phyloP scores from a whole-genome alignment of 306 rosid species.

The Cicer cuneatum region DNA sequence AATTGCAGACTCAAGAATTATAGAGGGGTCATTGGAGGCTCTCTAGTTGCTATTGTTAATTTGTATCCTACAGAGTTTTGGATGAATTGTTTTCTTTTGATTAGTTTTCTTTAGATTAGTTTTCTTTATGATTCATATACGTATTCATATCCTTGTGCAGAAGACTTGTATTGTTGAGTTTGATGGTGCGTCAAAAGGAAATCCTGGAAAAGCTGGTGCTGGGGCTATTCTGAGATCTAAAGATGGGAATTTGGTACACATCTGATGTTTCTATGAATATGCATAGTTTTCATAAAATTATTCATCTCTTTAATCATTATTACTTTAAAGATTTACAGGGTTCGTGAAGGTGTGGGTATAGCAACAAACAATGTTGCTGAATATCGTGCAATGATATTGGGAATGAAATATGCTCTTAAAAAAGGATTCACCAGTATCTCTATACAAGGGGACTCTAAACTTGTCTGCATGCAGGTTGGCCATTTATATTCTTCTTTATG shows the following conservation, averaged over 20 bases:
- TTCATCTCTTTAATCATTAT: slow-evolving; percentile 45
- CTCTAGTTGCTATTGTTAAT: slow-evolving; percentile 19
- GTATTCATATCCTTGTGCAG: slow-evolving; percentile 41
- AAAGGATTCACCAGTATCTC: slow-evolving; percentile 74
- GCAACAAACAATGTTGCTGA: slow-evolving; percentile 92
- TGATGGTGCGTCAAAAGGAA: slow-evolving; percentile 69
- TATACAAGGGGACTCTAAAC: slow-evolving; percentile 91
- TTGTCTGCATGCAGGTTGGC: slow-evolving; percentile 94
- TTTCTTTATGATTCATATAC: slow-evolving; percentile 1
- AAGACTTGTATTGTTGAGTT: slow-evolving; percentile 57
- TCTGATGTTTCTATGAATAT: slow-evolving; percentile 36
- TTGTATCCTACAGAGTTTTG: slow-evolving; percentile 27
- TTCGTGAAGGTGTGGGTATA: slow-evolving; percentile 82
- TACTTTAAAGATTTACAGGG: slow-evolving; percentile 70
- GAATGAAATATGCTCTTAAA: slow-evolving; percentile 81
- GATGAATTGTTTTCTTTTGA: slow-evolving; percentile 26
- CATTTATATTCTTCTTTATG: slow-evolving; percentile 16
- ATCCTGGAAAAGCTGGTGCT: slow-evolving; percentile 73
- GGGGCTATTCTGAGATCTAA: slow-evolving; percentile 61
- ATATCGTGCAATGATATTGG: slow-evolving; percentile 87
- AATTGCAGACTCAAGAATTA: neutral
- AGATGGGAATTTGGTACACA: slow-evolving; percentile 79
- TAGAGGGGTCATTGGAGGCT: slow-evolving; percentile 11
- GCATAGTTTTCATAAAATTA: slow-evolving; percentile 29
- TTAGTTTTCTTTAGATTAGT: slow-evolving; percentile 30